A percentile compares a stretch with the other conserved stretches of the same genome.
These are phyloP conservation scores for Trichopus zeylanicus DNA, from an alignment of 116 monocot genomes.

Conservation along the genomic window DNA sequence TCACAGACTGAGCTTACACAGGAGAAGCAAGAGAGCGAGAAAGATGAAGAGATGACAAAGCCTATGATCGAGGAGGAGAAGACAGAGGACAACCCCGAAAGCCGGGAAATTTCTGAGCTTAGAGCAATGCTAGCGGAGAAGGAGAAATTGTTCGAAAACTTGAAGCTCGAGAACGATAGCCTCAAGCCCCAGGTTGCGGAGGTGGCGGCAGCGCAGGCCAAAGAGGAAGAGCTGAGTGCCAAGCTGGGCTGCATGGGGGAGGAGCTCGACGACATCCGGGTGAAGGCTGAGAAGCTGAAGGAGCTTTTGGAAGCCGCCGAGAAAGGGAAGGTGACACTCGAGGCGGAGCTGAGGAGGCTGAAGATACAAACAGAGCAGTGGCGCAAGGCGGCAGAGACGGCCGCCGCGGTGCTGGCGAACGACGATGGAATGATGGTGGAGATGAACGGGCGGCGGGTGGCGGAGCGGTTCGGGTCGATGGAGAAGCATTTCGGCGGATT, in stretches of 20 bases:
- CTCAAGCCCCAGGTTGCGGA: conserved; percentile 27
- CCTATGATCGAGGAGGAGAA: conserved; percentile 7
- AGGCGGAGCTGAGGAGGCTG: conserved; percentile 57
- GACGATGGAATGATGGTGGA: conserved; percentile 13
- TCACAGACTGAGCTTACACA: neutral
- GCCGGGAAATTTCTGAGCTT: conserved; percentile 12
- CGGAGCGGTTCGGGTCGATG: conserved; percentile 42
- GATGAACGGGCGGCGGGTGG: conserved; percentile 11
- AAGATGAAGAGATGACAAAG: conserved; percentile 9
- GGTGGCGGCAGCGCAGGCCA: conserved; percentile 12
- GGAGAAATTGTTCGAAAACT: conserved; percentile 19
- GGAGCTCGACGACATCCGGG: conserved; percentile 23
- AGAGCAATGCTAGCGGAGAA: conserved; percentile 27
- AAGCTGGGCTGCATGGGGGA: conserved; percentile 23
- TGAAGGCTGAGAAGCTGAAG: conserved; percentile 13
- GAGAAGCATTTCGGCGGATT: conserved; percentile 31
- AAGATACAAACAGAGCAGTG: conserved; percentile 78
- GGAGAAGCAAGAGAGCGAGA: neutral
- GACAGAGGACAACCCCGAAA: neutral
- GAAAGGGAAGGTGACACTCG: conserved; percentile 29
- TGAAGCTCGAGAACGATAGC: conserved; percentile 29
- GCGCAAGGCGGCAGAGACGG: conserved; percentile 83
- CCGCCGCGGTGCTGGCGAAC: conserved; percentile 44
- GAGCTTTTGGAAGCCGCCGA: conserved; percentile 33
- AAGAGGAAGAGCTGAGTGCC: conserved; percentile 35